These are phyloP conservation scores for Saccharomycopsis synnaedendra DNA, from an alignment of 805 yeast genomes.

Conservation along the genomic window DNA sequence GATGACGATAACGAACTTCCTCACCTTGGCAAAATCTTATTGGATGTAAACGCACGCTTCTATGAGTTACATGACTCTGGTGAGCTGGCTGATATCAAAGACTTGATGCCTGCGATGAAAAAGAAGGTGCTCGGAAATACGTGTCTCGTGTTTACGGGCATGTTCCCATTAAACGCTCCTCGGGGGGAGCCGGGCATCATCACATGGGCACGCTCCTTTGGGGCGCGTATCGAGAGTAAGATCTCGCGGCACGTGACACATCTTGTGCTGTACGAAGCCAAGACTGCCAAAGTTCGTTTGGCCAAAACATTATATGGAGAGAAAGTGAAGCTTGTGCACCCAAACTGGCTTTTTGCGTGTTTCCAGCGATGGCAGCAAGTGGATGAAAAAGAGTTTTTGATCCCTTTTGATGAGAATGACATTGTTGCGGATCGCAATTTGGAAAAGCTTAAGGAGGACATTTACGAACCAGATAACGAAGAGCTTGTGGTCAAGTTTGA, in stretches of 20 bases:
- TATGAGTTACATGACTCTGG: constrained; percentile 34
- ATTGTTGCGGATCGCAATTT: constrained; percentile 22
- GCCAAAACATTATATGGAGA: constrained; percentile 57
- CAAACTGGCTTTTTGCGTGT: constrained; percentile 88
- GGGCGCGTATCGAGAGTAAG: constrained; percentile 71
- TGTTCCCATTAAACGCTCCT: constrained; percentile 59
- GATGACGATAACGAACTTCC: constrained; percentile 77
- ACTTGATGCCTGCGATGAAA: constrained; percentile 70
- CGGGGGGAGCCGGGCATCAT: constrained; percentile 75
- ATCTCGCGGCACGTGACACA: constrained; percentile 72
- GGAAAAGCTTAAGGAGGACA: constrained; percentile 7
- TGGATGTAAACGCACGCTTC: constrained; percentile 54
- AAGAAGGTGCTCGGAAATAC: constrained; percentile 52
- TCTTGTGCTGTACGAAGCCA: constrained; percentile 69
- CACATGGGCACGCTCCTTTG: constrained; percentile 85
- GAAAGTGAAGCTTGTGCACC: constrained; percentile 64
- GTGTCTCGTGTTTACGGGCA: constrained; percentile 72
- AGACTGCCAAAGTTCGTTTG: constrained; percentile 74
- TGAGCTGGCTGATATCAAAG: constrained; percentile 50
- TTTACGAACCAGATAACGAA: constrained; percentile 10
- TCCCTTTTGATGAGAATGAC: constrained; percentile 39
- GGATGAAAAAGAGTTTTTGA: constrained; percentile 46
- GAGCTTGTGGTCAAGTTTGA: not conserved
- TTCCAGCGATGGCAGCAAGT: constrained; percentile 67
- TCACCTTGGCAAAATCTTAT: constrained; percentile 50